These are phyloP conservation scores for Bipolaris gigantea DNA, from an alignment of 2,329 filamentous ascomycete genomes.

Conservation along the genomic window DNA sequence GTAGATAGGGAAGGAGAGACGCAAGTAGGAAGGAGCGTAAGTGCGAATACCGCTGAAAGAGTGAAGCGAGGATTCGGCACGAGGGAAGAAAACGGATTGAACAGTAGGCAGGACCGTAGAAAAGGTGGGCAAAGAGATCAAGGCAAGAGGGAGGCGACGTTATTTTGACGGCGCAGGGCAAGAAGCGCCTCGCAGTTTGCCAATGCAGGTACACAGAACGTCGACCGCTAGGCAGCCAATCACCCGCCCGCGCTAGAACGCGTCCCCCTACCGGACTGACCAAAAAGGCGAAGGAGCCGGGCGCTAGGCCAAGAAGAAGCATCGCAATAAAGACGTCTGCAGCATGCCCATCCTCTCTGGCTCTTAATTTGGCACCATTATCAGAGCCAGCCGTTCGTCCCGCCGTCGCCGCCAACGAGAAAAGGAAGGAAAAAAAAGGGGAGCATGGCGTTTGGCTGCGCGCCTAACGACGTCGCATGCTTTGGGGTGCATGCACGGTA, in stretches of 20 bases:
- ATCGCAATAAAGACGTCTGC: slow-evolving; percentile 13
- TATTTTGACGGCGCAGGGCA: slow-evolving; percentile 27
- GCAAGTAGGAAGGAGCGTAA: slow-evolving; percentile 44
- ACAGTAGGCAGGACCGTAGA: slow-evolving; percentile 27
- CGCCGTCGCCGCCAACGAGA: neutral
- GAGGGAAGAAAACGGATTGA: slow-evolving; percentile 30
- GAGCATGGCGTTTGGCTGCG: neutral
- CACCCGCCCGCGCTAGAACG: slow-evolving; percentile 1
- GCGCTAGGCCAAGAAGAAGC: slow-evolving; percentile 19
- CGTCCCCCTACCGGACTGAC: slow-evolving; percentile 4
- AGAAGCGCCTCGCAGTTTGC: slow-evolving; percentile 17
- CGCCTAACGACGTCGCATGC: neutral
- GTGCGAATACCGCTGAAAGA: slow-evolving; percentile 62
- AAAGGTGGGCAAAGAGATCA: slow-evolving; percentile 41
- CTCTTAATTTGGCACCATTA: slow-evolving; percentile 7
- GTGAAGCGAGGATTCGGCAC: slow-evolving; percentile 59
- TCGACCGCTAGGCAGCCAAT: slow-evolving; percentile 8
- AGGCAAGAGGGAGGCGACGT: slow-evolving; percentile 16
- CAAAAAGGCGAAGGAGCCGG: slow-evolving; percentile 6
- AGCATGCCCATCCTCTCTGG: slow-evolving; percentile 15
- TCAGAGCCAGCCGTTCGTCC: neutral
- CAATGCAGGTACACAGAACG: slow-evolving; percentile 19
- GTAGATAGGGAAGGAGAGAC: slow-evolving; percentile 26
- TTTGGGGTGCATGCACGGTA: neutral
- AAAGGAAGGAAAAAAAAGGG: neutral